Evolutionary conservation across 139 green algal species (phyloP), one percentile per base, ranked within the genome.

Genomic region (Gonium pectorale): DNA sequence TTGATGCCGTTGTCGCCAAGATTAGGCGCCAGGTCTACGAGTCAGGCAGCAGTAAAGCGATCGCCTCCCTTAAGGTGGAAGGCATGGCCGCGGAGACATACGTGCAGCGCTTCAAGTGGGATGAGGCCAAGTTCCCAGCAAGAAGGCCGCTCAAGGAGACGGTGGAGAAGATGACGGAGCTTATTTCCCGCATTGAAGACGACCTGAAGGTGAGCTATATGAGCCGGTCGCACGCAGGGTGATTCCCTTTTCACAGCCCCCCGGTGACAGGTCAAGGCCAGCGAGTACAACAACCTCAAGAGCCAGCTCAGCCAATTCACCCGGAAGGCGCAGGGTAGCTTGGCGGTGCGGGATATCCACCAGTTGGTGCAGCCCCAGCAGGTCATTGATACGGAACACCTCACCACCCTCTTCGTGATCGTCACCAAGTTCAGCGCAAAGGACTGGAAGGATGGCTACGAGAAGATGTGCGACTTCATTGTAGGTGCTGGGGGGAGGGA

Each of bases 51-150:
- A 37, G 75, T 13, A 70, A 56, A 4, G 68, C 87, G 1, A 49
- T 86, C 7, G 27, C 33, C 0, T 52, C 0, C 9, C 72, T 94
- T 0, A 91, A 88, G 75, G 90, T 94, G 54, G 95, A 98, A 70
- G 95, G 95, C 8, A 35, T 92, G 22, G 83, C 93, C 4, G 80
- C 92, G 0, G 93, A 97, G 31, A 84, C 70, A 3, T 98, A 95
- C 81, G 70, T 99, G 24, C 94, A 94, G 54, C 84, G 88, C 31
- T 99, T 99, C 80, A 69, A 84, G 21, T 99, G 97, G 97, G 93
- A 99, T 81, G 97, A 99, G 89, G 96, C 96, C 24, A 99, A 99
- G 92, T 98, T 98, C 80, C 97, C 98, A 0, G 80, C 93, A 8
- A 92, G 94, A 19, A 89, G 93, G 6, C 93, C 96, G 0, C 91